Evolutionary conservation across 2,329 filamentous ascomycete genomes (phyloP).

Genomic region (Aspergillus udagawae): DNA sequence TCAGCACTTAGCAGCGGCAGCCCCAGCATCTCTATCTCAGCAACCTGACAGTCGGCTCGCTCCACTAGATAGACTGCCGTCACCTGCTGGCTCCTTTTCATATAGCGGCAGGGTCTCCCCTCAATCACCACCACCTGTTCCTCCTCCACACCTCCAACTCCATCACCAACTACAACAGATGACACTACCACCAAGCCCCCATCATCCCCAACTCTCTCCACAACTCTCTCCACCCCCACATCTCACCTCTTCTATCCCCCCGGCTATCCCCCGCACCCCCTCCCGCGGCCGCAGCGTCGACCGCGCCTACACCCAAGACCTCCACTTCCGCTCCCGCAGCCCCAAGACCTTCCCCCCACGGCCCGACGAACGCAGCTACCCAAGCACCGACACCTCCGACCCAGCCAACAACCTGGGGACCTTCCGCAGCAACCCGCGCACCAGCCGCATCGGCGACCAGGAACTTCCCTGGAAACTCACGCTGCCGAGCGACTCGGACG

Average conservation of each 20-base stretch:
- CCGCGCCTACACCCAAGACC: constrained; percentile 26
- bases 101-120: not conserved
- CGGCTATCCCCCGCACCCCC: constrained; percentile 7
- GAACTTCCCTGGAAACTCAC: constrained; percentile 35
- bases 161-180: not conserved
- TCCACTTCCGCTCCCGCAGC: constrained; percentile 36
- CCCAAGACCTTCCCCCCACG: constrained; percentile 26
- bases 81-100: not conserved
- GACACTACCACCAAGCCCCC: not conserved
- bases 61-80: not conserved
- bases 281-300: constrained; percentile 16
- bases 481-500: constrained; percentile 24
- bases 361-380: constrained; percentile 19
- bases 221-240: not conserved
- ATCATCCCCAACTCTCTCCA: not conserved
- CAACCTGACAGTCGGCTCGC: not conserved
- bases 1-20: not conserved
- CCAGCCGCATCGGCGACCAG: constrained; percentile 32
- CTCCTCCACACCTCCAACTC: not conserved
- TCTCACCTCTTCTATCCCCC: constrained; percentile 6
- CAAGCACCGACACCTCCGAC: constrained; percentile 19
- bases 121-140: not conserved
- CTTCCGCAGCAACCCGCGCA: constrained; percentile 29
- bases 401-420: constrained; percentile 28
- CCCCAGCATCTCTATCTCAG: not conserved